Base-by-base conservation (phyloP, 2,329 filamentous ascomycete species). In the Teratosphaeria epicoccoides region DNA sequence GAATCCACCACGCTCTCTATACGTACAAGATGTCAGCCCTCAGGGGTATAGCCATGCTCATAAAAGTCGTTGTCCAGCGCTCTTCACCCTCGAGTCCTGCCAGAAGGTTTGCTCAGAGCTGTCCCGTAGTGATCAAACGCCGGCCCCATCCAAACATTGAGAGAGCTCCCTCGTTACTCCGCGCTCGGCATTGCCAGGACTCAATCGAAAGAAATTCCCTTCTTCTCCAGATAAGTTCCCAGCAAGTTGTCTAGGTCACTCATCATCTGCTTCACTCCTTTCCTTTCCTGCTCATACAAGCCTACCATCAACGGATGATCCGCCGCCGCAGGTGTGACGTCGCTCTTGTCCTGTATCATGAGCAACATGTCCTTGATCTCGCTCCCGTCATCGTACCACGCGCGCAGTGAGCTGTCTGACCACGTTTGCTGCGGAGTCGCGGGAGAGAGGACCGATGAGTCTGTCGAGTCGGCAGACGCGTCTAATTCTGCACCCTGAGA, bases 291-390 rank as follows among this genome's bases (percentile, higher is more conserved):
- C 47, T 82, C 83, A 73, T 94, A 97, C 50, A 97, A 73, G 22
- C 82, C 80, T 12, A 82, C 81, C 48, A 86, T 88, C 44, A 95
- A 77, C 0, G 91, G 91, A 67, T 97, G 90, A 52, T 95, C 88
- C n/a, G 80, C 78, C 1, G 85, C 81, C 6, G 85, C 87, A 17
- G 88, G 86, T 43, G 82, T 79, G 14, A 94, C 83, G 53, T 90
- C 87, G 12, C 83, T 86, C 67, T 90, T 95, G 70, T 97, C 90
- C 65, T 95, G 90, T 24, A 98, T 88, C 55, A 98, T 86, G 33
- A 90, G 79, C 49, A 97, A 77, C 66, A 97, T 79, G 66, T 98
- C 91, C 48, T 88, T 82, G 59, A 98, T 88, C 55, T 88, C 83
- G 59, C 93, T 88, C 46, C 64, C 65, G 59, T 97, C 91, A 43